Base-by-base conservation (phyloP, 805 yeast genomes). In the Barnettozyma salicaria region DNA sequence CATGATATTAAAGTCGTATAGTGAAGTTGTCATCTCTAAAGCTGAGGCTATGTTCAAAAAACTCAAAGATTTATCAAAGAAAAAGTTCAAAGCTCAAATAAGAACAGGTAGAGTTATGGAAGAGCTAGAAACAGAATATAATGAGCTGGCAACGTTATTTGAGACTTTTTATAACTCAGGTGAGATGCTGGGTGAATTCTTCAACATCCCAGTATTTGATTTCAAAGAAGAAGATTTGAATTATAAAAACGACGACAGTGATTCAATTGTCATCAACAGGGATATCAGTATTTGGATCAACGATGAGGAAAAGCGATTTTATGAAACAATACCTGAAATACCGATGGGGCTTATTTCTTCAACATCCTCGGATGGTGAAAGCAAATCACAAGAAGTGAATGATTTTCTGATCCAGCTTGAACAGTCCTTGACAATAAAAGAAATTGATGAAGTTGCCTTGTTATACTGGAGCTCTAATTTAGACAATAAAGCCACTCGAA, bases 401-500 rank as follows among this genome's bases (percentile, higher is more conserved):
- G 60, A 56, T 0, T 71, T 78, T 40, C 56, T 77, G 30, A 49
- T 47, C 0, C 61, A 58, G 6, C 56, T 77, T 27, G 73, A 72
- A 36, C 51, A 52, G 5, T 70, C 70, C 0, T 52, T 59, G 4
- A 62, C 71, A 1, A 73, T 65, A 7, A 63, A 67, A 32, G 78
- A 70, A 14, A 59, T 80, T 14, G 82, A 78, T 41, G 56, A 61
- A 4, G 55, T 72, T 5, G 72, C 69, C 1, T 41, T 53, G 12
- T 65, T 63, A 7, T 80, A 72, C 55, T 72, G 81, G 73, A 36
- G 43, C 4, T 45, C 58, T n/a, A 59, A 58, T 7, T 58, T 86
- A 18, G 73, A 80, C 52, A 84, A 83, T 50, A 85, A 80, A 55
- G 88, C 92, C 0, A 76, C 94, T 0, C 71, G 68, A 32, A 72